Conservation (phyloP, 2,329 filamentous ascomycete genomes). For the Aspergillus sojae region DNA sequence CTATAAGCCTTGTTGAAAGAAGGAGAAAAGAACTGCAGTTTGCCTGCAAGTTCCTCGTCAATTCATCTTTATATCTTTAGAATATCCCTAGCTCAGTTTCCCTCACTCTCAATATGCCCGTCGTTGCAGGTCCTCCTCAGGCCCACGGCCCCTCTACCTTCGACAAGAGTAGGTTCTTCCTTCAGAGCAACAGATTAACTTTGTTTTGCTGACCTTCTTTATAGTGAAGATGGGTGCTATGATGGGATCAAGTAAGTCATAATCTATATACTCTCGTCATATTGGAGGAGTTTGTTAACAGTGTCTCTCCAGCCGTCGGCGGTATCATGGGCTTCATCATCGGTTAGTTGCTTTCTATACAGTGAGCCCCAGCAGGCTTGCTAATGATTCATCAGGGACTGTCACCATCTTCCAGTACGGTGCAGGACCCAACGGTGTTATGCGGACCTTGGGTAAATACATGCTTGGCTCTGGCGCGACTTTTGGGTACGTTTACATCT, state of each 20-base stretch:
- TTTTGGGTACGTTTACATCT: constrained; percentile 72
- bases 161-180: constrained; percentile 64
- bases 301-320: constrained; percentile 71
- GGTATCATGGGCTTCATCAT: constrained; percentile 98
- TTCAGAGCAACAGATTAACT: neutral
- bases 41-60: neutral
- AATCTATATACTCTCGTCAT: neutral
- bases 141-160: constrained; percentile 65
- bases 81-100: neutral
- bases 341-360: constrained; percentile 58
- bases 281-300: constrained; percentile 9
- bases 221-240: constrained; percentile 96
- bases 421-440: constrained; percentile 88
- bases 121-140: constrained; percentile 56
- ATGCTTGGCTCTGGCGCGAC: constrained; percentile 95
- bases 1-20: neutral
- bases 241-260: constrained; percentile 91
- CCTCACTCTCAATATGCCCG: constrained; percentile 51
- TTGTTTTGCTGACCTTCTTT: constrained; percentile 32
- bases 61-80: neutral
- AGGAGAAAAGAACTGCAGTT: constrained; percentile 4
- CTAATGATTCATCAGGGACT: constrained; percentile 61
- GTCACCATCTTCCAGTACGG: constrained; percentile 96
- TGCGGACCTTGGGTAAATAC: constrained; percentile 92
- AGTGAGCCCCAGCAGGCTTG: neutral